phyloP scores from a whole-genome alignment of 108 stramenopile species.

The Discostella pseudostelligera region DNA sequence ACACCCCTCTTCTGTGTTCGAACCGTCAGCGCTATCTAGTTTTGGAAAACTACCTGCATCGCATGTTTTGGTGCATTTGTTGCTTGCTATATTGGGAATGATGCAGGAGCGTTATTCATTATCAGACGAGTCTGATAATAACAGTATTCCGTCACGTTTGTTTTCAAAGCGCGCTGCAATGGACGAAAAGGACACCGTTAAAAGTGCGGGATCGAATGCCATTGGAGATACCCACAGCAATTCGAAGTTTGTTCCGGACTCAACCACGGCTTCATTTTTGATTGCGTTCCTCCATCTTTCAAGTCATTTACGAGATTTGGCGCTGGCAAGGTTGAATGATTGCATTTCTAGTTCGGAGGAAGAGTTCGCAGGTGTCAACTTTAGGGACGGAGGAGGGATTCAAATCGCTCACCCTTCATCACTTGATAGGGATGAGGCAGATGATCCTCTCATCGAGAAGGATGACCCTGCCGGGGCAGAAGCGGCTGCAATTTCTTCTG shows the following conservation, averaged over 20 bases:
- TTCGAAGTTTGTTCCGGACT: slow-evolving; percentile 29
- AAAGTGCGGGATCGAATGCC: neutral
- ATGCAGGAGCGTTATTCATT: slow-evolving; percentile 24
- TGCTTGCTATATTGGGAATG: slow-evolving; percentile 35
- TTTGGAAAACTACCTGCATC: slow-evolving; percentile 75
- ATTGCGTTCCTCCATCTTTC: slow-evolving; percentile 36
- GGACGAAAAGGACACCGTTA: slow-evolving; percentile 8
- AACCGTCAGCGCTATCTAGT: slow-evolving; percentile 54
- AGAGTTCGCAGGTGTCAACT: slow-evolving; percentile 1
- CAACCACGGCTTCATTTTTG: slow-evolving; percentile 31
- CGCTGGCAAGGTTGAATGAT: slow-evolving; percentile 22
- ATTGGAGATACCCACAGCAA: neutral
- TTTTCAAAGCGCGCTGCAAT: slow-evolving; percentile 9
- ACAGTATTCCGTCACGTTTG: slow-evolving; percentile 39
- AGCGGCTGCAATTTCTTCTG: slow-evolving; percentile 11
- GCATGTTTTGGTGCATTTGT: slow-evolving; percentile 61
- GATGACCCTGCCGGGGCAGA: slow-evolving; percentile 25
- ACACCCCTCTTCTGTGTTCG: slow-evolving; percentile 44
- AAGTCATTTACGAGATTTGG: slow-evolving; percentile 21
- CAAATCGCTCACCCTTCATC: neutral
- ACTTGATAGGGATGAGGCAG: slow-evolving; percentile 23
- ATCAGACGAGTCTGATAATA: slow-evolving; percentile 8
- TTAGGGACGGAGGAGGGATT: slow-evolving; percentile 9
- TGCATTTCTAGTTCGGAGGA: slow-evolving; percentile 15
- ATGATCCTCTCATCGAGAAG: slow-evolving; percentile 60